Conservation (phyloP, 2,329 filamentous ascomycete genomes). For the Cephalotrichum gorgonifer region DNA sequence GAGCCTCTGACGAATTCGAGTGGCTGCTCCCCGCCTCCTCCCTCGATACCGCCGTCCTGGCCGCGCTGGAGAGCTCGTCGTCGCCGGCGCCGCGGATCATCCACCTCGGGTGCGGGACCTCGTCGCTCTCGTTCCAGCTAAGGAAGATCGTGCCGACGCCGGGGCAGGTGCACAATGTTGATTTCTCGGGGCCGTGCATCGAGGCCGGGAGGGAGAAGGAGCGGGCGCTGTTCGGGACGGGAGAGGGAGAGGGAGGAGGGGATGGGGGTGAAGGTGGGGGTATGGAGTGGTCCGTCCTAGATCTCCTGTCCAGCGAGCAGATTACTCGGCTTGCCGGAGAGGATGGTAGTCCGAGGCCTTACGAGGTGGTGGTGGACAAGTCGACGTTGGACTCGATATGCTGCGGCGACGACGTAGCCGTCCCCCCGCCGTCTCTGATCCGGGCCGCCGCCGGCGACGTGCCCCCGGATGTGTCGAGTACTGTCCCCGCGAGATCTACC, state of each 20-base stretch:
- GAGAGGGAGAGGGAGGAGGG: too few relatives aligned
- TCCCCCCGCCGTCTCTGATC: neutral
- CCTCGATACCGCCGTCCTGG: neutral
- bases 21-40: conserved; percentile 1
- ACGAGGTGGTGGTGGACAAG: conserved; percentile 1
- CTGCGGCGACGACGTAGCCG: neutral
- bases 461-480: neutral
- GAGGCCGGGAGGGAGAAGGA: neutral
- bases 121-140: neutral
- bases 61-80: neutral
- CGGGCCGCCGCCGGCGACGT: neutral
- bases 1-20: neutral
- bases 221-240: neutral
- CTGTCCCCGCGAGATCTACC: neutral
- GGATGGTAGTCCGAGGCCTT: neutral
- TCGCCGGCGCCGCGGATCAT: neutral
- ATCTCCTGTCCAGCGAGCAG: neutral
- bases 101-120: conserved; percentile 3
- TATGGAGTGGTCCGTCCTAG: conserved; percentile 1
- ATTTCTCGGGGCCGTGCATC: conserved; percentile 1
- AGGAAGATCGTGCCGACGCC: neutral
- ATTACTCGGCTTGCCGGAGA: neutral
- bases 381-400: conserved; percentile 3
- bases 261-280: neutral
- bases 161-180: conserved; percentile 1